These are phyloP conservation scores for Delonix regia DNA, from an alignment of 306 rosid genomes.

Conservation along the genomic window DNA sequence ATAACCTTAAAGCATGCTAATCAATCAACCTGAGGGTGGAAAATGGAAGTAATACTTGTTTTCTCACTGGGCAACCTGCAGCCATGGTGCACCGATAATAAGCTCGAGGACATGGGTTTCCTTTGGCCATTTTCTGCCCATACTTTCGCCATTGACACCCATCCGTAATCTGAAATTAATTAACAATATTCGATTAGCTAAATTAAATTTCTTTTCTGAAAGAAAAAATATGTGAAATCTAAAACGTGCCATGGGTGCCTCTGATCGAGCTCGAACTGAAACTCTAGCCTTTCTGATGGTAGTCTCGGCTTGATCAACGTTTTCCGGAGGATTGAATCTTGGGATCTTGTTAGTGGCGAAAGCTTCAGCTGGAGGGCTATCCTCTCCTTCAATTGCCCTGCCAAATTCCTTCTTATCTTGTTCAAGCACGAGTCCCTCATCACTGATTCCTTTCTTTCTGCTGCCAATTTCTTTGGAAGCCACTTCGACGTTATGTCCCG, in stretches of 20 bases:
- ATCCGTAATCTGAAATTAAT: conserved; percentile 63
- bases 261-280: conserved; percentile 80
- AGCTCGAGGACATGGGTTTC: conserved; percentile 92
- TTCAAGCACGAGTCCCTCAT: not conserved
- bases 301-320: conserved; percentile 71
- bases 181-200: not conserved
- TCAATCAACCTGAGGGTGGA: not conserved
- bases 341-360: conserved; percentile 54
- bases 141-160: conserved; percentile 98
- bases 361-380: conserved; percentile 50
- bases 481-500: conserved; percentile 37
- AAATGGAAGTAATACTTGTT: conserved; percentile 58
- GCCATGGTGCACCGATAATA: conserved; percentile 89
- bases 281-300: conserved; percentile 82
- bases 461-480: conserved; percentile 37
- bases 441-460: conserved; percentile 29
- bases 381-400: conserved; percentile 44
- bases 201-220: too few species aligned
- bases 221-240: not conserved
- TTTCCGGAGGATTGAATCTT: conserved; percentile 51
- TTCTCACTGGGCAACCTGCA: conserved; percentile 79
- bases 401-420: conserved; percentile 41
- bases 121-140: conserved; percentile 92
- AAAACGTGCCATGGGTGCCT: conserved; percentile 62
- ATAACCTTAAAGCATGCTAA: not conserved